phyloP scores from a whole-genome alignment of 495 filamentous ascomycete species.

The Coniosporium apollinis region DNA sequence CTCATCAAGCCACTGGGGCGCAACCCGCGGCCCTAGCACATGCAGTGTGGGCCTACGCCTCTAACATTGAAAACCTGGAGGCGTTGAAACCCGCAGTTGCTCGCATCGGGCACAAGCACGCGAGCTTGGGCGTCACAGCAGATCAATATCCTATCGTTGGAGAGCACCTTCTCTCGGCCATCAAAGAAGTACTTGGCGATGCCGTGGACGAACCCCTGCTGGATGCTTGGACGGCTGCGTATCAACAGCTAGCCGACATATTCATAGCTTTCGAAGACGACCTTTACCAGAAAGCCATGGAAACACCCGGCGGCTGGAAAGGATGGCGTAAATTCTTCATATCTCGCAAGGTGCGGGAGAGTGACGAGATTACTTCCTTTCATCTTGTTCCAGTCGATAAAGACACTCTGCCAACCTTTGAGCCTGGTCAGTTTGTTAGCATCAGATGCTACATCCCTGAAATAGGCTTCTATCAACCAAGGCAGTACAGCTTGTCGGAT shows the following conservation, averaged over 20 bases:
- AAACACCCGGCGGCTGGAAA: constrained; percentile 30
- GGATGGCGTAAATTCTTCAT: constrained; percentile 53
- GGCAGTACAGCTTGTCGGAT: constrained; percentile 61
- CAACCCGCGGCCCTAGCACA: constrained; percentile 49
- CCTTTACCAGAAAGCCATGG: constrained; percentile 34
- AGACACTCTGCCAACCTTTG: constrained; percentile 38
- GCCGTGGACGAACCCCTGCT: constrained; percentile 49
- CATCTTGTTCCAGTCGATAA: constrained; percentile 51
- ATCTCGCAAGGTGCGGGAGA: constrained; percentile 42
- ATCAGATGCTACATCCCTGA: constrained; percentile 39
- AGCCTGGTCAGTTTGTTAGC: constrained; percentile 55
- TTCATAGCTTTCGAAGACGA: constrained; percentile 48
- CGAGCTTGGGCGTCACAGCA: constrained; percentile 48
- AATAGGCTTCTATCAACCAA: constrained; percentile 42
- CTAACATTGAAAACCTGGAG: constrained; percentile 51
- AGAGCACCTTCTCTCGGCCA: constrained; percentile 47
- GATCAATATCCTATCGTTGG: constrained; percentile 55
- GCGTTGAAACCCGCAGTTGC: constrained; percentile 45
- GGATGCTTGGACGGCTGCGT: constrained; percentile 53
- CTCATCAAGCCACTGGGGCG: constrained; percentile 45
- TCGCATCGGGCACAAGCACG: constrained; percentile 61
- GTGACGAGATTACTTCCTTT: constrained; percentile 50
- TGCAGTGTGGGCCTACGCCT: constrained; percentile 52
- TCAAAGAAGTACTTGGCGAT: constrained; percentile 47
- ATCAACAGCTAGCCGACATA: constrained; percentile 51